These are phyloP conservation scores for Hericium alpestre DNA, from an alignment of 768 basidiomycete genomes.

Conservation along the genomic window DNA sequence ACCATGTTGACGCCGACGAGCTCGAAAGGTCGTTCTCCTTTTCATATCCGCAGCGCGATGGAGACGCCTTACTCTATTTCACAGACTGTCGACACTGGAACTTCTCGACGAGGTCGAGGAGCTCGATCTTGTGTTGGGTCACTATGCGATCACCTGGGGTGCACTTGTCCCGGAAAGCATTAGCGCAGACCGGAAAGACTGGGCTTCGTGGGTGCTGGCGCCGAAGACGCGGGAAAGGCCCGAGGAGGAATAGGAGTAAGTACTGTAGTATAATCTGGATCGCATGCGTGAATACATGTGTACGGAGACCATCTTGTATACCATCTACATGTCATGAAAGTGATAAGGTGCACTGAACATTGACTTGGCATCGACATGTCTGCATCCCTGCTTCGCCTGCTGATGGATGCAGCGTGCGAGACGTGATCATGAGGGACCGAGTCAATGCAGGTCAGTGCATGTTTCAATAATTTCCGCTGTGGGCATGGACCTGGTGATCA, in stretches of 20 bases:
- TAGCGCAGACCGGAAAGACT: background rate
- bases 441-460: too few species aligned
- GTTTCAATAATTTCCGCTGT: too few species aligned
- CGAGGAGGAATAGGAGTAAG: background rate
- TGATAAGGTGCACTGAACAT: too few species aligned
- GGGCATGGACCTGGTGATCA: too few species aligned
- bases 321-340: too few species aligned
- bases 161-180: background rate
- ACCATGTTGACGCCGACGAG: constrained; percentile 38
- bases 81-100: constrained; percentile 66
- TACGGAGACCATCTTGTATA: too few species aligned
- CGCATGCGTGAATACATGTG: too few species aligned
- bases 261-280: background rate
- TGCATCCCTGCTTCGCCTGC: too few species aligned
- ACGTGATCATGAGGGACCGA: too few species aligned
- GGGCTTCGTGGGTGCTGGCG: background rate
- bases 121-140: constrained; percentile 76
- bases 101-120: constrained; percentile 93
- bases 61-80: background rate
- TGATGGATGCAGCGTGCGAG: too few species aligned
- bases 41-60: background rate
- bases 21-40: constrained; percentile 20
- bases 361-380: too few species aligned
- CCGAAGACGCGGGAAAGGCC: background rate
- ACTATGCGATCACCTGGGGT: constrained; percentile 86